phyloP scores from a whole-genome alignment of 1,284 basidiomycete species.

The Cystobasidiaceae sp. region DNA sequence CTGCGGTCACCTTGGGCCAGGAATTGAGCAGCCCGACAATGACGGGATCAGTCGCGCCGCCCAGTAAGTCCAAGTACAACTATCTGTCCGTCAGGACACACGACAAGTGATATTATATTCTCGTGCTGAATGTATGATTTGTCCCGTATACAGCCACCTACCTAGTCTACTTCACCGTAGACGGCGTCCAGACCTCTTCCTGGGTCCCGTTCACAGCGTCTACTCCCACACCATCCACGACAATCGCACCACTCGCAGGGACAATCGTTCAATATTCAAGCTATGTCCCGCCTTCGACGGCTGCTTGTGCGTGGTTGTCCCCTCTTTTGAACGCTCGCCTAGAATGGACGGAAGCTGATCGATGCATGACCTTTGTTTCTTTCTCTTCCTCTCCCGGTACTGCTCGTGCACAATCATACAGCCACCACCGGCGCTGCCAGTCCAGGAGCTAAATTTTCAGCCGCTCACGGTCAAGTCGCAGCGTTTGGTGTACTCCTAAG shows the following conservation, averaged over 20 bases:
- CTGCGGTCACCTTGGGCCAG: slow-evolving; percentile 1
- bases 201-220: slow-evolving; percentile 2
- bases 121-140: no score
- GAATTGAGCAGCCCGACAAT: neutral
- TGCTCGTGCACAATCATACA: no score
- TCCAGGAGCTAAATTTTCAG: no score
- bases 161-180: slow-evolving; percentile 14
- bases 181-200: slow-evolving; percentile 20
- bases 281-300: neutral
- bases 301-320: neutral
- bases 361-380: no score
- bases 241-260: slow-evolving; percentile 1
- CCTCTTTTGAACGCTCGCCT: no score
- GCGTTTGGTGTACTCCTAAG: no score
- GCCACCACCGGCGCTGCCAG: no score
- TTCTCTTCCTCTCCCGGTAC: no score
- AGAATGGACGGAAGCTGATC: no score
- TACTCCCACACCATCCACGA: neutral
- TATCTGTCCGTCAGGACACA: no score
- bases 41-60: neutral
- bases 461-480: no score
- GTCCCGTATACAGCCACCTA: slow-evolving; percentile 28
- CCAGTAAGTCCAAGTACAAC: slow-evolving; percentile 18
- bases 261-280: slow-evolving; percentile 4
- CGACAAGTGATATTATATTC: no score